Evolutionary conservation across 2,329 filamentous ascomycete genomes (phyloP).

Genomic region (Beauveria sp.): DNA sequence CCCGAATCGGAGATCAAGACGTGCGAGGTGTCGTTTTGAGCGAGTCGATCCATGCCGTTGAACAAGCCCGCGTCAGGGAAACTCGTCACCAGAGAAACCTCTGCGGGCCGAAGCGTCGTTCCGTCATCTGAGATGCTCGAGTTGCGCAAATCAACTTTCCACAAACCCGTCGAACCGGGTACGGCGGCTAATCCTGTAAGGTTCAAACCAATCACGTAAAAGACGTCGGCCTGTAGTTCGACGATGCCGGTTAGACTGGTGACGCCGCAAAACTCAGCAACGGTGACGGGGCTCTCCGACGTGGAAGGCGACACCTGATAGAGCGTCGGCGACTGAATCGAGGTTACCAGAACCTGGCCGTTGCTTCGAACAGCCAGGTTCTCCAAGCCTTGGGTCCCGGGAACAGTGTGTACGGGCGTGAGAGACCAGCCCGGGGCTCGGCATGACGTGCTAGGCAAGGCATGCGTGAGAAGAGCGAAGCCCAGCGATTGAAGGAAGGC

Average conservation of each 20-base stretch:
- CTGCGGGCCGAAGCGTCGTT: background rate
- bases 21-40: background rate
- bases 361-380: background rate
- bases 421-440: too few relatives aligned
- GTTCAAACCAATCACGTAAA: background rate
- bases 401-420: too few relatives aligned
- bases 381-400: background rate
- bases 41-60: background rate
- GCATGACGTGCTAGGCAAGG: too few relatives aligned
- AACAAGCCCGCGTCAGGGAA: background rate
- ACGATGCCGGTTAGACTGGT: background rate
- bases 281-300: background rate
- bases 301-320: background rate
- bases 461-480: too few relatives aligned
- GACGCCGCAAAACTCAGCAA: background rate
- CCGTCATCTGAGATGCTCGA: background rate
- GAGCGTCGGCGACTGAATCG: background rate
- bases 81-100: background rate
- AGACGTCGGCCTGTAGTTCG: background rate
- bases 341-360: background rate
- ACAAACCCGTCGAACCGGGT: background rate
- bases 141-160: background rate
- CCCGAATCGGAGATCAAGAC: background rate
- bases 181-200: background rate
- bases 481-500: too few relatives aligned